Conservation (phyloP, 2,329 filamentous ascomycete genomes). For the Metarhizium brunneum region DNA sequence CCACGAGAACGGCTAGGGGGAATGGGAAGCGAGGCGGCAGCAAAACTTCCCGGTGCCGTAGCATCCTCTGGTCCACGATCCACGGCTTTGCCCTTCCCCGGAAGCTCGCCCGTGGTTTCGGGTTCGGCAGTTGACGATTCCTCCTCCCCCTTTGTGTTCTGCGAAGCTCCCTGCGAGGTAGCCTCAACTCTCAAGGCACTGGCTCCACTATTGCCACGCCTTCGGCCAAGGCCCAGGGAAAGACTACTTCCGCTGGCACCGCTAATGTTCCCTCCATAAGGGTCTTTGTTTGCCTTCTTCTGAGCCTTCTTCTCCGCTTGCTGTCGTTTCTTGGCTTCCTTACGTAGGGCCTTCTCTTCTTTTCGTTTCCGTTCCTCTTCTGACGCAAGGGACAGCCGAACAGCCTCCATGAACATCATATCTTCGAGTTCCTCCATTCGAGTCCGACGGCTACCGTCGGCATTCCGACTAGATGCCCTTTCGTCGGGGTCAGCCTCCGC, state of each 20-base stretch:
- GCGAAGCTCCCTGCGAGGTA: constrained; percentile 36
- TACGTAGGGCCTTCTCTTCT: constrained; percentile 45
- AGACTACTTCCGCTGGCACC: constrained; percentile 54
- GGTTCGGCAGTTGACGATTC: constrained; percentile 13
- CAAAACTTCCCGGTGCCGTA: constrained; percentile 19
- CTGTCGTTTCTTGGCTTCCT: constrained; percentile 76
- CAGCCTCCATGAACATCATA: constrained; percentile 98
- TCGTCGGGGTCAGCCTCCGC: constrained; percentile 16
- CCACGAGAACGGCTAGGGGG: constrained; percentile 45
- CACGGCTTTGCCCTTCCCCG: constrained; percentile 60
- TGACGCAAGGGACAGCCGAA: constrained; percentile 78
- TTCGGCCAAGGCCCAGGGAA: constrained; percentile 50
- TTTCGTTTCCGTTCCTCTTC: constrained; percentile 89
- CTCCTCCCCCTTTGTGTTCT: constrained; percentile 14
- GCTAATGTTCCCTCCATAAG: constrained; percentile 25
- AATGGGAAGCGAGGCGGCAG: constrained; percentile 32
- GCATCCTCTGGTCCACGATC: constrained; percentile 38
- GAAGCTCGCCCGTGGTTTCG: constrained; percentile 21
- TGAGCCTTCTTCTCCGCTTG: constrained; percentile 75
- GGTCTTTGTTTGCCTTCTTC: constrained; percentile 45
- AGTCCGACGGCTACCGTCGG: constrained; percentile 24
- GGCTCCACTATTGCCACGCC: constrained; percentile 48
- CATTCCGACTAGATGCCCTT: constrained; percentile 9
- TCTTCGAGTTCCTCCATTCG: constrained; percentile 87
- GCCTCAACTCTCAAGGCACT: constrained; percentile 52